Evolutionary conservation across 176 grass and related monocot genomes (phyloP).

Genomic region (Musa acuminata): DNA sequence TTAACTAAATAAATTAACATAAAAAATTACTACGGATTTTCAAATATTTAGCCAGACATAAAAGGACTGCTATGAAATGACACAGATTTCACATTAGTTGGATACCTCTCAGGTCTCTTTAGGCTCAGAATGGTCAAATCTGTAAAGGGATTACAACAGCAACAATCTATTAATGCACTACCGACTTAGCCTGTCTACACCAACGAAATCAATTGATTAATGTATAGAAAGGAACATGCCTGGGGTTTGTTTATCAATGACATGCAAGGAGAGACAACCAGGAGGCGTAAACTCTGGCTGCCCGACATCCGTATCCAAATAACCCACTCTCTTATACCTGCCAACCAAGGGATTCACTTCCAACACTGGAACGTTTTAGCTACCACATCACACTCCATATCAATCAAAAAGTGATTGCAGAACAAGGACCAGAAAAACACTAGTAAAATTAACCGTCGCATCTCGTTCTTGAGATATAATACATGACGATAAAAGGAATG

Average conservation of each 20-base stretch:
- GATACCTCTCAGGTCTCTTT: constrained; percentile 52
- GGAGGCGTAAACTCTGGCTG: constrained; percentile 67
- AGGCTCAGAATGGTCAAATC: constrained; percentile 43
- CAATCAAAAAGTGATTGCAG: background rate
- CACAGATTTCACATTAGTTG: background rate
- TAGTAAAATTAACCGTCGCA: too few relatives aligned
- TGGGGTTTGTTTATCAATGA: constrained; percentile 46
- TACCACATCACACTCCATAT: too few relatives aligned
- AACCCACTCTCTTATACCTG: constrained; percentile 58
- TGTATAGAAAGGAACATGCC: constrained; percentile 16
- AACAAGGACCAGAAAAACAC: too few relatives aligned
- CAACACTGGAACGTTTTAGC: too few relatives aligned
- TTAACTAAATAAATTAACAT: background rate
- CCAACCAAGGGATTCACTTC: background rate
- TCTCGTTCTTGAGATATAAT: too few relatives aligned
- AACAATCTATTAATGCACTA: too few relatives aligned
- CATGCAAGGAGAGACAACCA: constrained; percentile 64
- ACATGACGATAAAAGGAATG: background rate
- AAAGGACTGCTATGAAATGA: background rate
- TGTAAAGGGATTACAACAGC: too few relatives aligned
- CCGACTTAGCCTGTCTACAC: too few relatives aligned
- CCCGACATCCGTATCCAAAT: constrained; percentile 74
- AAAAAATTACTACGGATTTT: background rate
- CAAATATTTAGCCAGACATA: too few relatives aligned
- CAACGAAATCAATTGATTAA: background rate